Percentiles rank a stretch among this genome's conserved stretches.
These are phyloP conservation scores for Ricinus communis DNA, from an alignment of 345 rosid genomes.

Conservation along the genomic window DNA sequence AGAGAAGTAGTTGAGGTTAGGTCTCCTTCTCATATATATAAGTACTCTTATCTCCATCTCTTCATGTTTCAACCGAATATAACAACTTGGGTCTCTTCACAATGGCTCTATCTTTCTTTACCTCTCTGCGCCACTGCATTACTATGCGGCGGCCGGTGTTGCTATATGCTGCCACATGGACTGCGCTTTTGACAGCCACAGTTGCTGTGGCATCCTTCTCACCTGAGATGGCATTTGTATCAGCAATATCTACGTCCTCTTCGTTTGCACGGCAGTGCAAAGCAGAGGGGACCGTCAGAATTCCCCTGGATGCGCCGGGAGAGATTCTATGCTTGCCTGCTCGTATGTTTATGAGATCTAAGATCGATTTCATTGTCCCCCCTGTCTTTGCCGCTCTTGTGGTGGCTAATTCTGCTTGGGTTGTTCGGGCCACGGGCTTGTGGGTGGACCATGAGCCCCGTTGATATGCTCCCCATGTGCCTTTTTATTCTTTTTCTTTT, in stretches of 20 bases:
- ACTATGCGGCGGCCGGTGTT: slow-evolving; percentile 54
- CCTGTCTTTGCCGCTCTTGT: slow-evolving; percentile 81
- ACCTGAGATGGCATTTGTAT: slow-evolving; percentile 73
- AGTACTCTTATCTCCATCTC: neutral
- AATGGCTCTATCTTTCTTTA: slow-evolving; percentile 27
- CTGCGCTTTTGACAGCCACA: slow-evolving; percentile 52
- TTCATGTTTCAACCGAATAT: neutral
- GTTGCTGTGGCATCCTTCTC: slow-evolving; percentile 77
- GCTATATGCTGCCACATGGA: slow-evolving; percentile 75
- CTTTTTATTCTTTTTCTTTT: too few relatives aligned
- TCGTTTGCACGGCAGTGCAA: slow-evolving; percentile 49
- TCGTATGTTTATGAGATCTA: slow-evolving; percentile 52
- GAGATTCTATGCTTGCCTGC: slow-evolving; percentile 68
- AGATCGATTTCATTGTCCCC: slow-evolving; percentile 67
- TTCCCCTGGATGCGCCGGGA: slow-evolving; percentile 63
- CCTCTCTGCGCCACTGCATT: slow-evolving; percentile 40
- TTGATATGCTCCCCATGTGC: slow-evolving; percentile 2
- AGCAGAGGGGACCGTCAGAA: slow-evolving; percentile 42
- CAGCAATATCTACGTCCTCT: slow-evolving; percentile 57
- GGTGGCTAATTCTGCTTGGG: slow-evolving; percentile 72
- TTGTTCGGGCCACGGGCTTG: slow-evolving; percentile 63
- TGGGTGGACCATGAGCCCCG: slow-evolving; percentile 56
- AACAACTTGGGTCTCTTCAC: neutral
- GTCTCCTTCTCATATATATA: neutral
- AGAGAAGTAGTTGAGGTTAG: slow-evolving; percentile 27